phyloP scores from a whole-genome alignment of 177 flowering plant species.

The Vitis hybrid region DNA sequence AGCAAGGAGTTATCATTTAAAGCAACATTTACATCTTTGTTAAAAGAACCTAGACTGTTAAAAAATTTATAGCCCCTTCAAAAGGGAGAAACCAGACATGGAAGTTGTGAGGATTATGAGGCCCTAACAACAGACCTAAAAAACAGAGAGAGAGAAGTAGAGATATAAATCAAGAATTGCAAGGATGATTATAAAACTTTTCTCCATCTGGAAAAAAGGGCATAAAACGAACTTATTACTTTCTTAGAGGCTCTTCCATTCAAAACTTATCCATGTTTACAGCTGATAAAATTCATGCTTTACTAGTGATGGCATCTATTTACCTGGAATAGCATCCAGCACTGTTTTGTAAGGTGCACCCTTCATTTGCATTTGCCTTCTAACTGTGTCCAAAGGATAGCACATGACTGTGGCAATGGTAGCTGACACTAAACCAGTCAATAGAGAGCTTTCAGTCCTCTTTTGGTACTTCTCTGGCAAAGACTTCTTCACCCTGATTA shows the following conservation, averaged over 20 bases:
- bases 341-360: constrained; percentile 85
- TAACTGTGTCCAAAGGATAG: constrained; percentile 91
- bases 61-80: too few species aligned
- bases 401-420: constrained; percentile 85
- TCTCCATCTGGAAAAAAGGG: too few species aligned
- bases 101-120: too few species aligned
- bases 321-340: constrained; percentile 90
- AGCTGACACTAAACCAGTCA: constrained; percentile 82
- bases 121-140: too few species aligned
- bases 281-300: not conserved
- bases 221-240: too few species aligned
- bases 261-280: too few species aligned
- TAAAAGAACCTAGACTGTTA: too few species aligned
- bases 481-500: constrained; percentile 79
- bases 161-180: not conserved
- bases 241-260: too few species aligned
- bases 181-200: too few species aligned
- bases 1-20: not conserved
- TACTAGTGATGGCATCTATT: constrained; percentile 39
- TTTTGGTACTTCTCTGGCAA: constrained; percentile 82
- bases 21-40: too few species aligned
- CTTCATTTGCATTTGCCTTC: constrained; percentile 99
- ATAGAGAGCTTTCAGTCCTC: constrained; percentile 72
- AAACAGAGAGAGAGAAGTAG: not conserved
- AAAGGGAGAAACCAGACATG: too few species aligned